These are phyloP conservation scores for Kentomonas sorsogonicus DNA, from an alignment of 208 protist genomes.

Conservation along the genomic window DNA sequence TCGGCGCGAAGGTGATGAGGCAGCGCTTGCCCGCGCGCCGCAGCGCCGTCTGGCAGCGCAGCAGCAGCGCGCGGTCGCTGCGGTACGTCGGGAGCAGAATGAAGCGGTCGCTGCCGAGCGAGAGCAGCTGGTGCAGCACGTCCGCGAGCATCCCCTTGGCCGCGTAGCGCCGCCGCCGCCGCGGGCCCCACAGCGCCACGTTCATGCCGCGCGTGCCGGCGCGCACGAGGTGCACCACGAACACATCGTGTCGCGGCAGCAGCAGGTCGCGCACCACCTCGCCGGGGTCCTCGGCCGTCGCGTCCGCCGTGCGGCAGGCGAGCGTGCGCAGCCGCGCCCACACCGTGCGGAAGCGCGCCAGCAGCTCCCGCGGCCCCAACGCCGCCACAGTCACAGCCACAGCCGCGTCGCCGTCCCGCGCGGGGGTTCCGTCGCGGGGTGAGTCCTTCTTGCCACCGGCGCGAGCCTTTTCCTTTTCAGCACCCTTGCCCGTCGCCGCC, in stretches of 20 bases:
- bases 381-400: too few species aligned
- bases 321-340: constrained; percentile 64
- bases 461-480: too few species aligned
- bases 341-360: constrained; percentile 41
- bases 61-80: constrained; percentile 70
- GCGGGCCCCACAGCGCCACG: constrained; percentile 55
- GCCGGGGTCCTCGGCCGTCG: constrained; percentile 36
- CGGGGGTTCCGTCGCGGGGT: too few species aligned
- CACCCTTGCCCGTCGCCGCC: too few species aligned
- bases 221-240: constrained; percentile 79
- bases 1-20: constrained; percentile 64
- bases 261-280: constrained; percentile 38
- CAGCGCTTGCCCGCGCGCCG: constrained; percentile 47
- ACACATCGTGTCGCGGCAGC: constrained; percentile 52
- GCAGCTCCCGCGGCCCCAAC: too few species aligned
- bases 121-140: constrained; percentile 63
- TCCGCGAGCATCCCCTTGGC: constrained; percentile 85
- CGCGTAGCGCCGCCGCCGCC: constrained; percentile 37
- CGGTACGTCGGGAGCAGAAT: constrained; percentile 84
- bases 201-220: constrained; percentile 67
- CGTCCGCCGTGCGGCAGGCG: constrained; percentile 28
- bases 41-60: constrained; percentile 70
- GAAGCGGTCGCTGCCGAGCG: constrained; percentile 40
- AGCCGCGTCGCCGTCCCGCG: too few species aligned
- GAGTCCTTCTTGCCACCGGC: too few species aligned